Evolutionary conservation across 75 land plant species (phyloP).

Genomic region (Adiantum capillusveneris): DNA sequence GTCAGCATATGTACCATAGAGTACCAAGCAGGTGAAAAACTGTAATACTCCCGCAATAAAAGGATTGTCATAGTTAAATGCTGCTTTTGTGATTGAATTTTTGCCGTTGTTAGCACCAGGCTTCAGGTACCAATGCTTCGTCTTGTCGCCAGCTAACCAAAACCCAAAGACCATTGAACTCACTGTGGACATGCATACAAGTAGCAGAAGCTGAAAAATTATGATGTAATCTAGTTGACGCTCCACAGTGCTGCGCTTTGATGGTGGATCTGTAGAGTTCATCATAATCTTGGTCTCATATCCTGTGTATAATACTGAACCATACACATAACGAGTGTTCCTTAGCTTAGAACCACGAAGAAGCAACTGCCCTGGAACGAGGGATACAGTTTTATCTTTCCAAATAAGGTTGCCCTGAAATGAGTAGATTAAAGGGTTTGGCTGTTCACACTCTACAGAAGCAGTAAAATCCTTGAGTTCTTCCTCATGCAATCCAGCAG

Average conservation of each 20-base stretch:
- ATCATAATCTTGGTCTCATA: constrained; percentile 28
- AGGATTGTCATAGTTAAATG: constrained; percentile 12
- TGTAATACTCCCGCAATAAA: constrained; percentile 20
- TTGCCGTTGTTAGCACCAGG: constrained; percentile 12
- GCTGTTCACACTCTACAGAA: constrained; percentile 21
- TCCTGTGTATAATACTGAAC: constrained; percentile 43
- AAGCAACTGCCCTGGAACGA: constrained; percentile 20
- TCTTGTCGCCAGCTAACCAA: background rate
- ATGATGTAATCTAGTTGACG: constrained; percentile 19
- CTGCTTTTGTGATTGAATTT: constrained; percentile 5
- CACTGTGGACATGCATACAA: constrained; percentile 15
- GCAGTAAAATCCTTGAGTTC: constrained; percentile 12
- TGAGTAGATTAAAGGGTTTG: constrained; percentile 22
- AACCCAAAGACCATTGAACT: constrained; percentile 18
- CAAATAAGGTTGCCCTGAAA: constrained; percentile 19
- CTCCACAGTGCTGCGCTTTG: constrained; percentile 28
- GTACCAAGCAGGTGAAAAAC: constrained; percentile 20
- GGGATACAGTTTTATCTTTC: background rate
- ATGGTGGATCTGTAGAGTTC: constrained; percentile 28
- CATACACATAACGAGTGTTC: constrained; percentile 65
- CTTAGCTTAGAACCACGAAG: constrained; percentile 38
- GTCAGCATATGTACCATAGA: constrained; percentile 15
- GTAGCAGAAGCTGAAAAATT: constrained; percentile 18
- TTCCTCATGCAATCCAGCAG: constrained; percentile 2
- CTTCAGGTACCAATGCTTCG: constrained; percentile 11